Percentiles rank a stretch among this genome's conserved stretches.
Conservation (phyloP, 306 rosid species). For the Castanopsis chinensis region DNA sequence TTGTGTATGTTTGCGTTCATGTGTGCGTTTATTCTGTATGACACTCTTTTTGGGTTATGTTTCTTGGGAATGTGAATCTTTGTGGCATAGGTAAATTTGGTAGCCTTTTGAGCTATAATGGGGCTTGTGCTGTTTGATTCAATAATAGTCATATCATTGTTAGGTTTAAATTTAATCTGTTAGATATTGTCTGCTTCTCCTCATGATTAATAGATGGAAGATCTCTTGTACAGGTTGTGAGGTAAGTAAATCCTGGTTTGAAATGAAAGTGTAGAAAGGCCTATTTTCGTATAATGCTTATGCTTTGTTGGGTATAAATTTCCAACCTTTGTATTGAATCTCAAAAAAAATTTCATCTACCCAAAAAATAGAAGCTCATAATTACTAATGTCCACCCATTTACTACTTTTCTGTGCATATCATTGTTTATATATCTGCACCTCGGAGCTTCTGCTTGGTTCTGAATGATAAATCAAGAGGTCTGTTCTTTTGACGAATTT, state of each 20-base stretch:
- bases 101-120: neutral
- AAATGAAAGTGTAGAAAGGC: neutral
- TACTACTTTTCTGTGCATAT: neutral
- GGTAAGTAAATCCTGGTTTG: neutral
- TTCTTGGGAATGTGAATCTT: neutral
- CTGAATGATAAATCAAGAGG: neutral
- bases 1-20: neutral
- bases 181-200: neutral
- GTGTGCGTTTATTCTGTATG: neutral
- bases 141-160: neutral
- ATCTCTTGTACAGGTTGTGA: neutral
- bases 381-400: neutral
- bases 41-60: neutral
- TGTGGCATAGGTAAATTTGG: neutral
- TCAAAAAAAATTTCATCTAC: neutral
- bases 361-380: neutral
- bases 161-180: neutral
- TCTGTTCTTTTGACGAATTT: neutral
- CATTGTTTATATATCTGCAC: neutral
- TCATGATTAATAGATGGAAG: neutral
- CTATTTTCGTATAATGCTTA: neutral
- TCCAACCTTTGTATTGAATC: neutral
- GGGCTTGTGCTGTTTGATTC: slow-evolving; percentile 5
- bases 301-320: neutral
- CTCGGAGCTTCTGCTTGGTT: neutral